phyloP scores from a whole-genome alignment of 805 yeast genomes.

The Hanseniaspora hatyaiensis region DNA sequence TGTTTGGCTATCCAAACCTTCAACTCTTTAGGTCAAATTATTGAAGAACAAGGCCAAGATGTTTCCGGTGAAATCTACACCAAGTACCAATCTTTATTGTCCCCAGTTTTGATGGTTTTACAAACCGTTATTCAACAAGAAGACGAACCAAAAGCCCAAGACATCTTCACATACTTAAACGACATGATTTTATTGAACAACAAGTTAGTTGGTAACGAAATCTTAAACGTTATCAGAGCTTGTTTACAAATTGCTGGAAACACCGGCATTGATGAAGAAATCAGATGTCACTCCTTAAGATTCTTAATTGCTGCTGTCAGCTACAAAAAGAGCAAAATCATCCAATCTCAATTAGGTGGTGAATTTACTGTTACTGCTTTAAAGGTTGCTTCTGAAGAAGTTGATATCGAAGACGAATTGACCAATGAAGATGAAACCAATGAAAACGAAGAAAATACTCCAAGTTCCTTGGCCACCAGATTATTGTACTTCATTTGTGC shows the following conservation, averaged over 20 bases:
- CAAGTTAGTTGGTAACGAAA: conserved; percentile 63
- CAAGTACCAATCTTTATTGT: conserved; percentile 55
- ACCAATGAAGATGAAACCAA: conserved; percentile 78
- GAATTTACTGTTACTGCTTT: conserved; percentile 62
- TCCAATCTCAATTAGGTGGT: conserved; percentile 74
- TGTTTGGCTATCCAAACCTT: conserved; percentile 73
- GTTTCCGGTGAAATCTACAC: conserved; percentile 36
- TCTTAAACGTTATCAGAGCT: conserved; percentile 56
- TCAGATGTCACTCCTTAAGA: conserved; percentile 70
- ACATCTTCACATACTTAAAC: conserved; percentile 74
- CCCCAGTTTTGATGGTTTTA: conserved; percentile 70
- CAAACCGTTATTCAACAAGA: conserved; percentile 57
- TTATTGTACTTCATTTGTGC: conserved; percentile 65
- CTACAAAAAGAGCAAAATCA: conserved; percentile 69
- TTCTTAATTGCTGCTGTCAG: conserved; percentile 69
- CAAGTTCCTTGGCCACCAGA: conserved; percentile 66
- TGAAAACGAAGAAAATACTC: conserved; percentile 83
- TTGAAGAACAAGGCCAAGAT: conserved; percentile 47
- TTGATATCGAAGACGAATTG: conserved; percentile 63
- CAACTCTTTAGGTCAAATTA: conserved; percentile 49
- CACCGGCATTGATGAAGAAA: conserved; percentile 60
- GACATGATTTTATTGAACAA: conserved; percentile 66
- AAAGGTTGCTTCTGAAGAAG: conserved; percentile 69
- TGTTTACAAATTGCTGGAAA: conserved; percentile 66
- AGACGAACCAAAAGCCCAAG: conserved; percentile 61